Percentiles rank a stretch among this genome's conserved stretches.
Evolutionary conservation across 495 filamentous ascomycete genomes (phyloP).

Genomic region (Wilcoxina mikolae): DNA sequence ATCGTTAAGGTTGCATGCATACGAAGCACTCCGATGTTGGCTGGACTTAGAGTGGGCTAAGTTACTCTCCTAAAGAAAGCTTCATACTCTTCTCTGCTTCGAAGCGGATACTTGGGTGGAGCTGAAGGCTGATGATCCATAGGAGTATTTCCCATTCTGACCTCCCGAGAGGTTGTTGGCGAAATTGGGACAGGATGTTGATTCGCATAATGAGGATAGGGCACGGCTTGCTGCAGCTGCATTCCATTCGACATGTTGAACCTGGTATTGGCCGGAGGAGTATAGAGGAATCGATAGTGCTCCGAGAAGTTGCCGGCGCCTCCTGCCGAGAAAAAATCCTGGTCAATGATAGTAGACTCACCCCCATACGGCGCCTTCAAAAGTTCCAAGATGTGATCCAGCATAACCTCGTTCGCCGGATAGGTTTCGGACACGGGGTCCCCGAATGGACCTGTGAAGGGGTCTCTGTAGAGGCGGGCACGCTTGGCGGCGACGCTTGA

Average conservation of each 20-base stretch:
- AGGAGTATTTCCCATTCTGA: background rate
- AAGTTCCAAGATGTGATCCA: constrained; percentile 8
- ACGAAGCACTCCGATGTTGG: too few species aligned
- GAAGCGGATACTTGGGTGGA: background rate
- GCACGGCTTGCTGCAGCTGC: too few species aligned
- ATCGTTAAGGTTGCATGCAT: too few species aligned
- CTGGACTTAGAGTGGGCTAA: too few species aligned
- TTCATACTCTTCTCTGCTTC: constrained; percentile 21
- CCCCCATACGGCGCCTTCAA: constrained; percentile 10
- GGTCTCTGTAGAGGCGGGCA: background rate
- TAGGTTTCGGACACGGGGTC: background rate
- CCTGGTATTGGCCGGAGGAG: background rate
- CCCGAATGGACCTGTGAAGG: background rate
- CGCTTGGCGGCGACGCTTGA: background rate
- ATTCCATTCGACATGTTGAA: too few species aligned
- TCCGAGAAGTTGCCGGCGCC: constrained; percentile 1
- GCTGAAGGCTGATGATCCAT: background rate
- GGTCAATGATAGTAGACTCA: background rate
- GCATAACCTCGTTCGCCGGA: constrained; percentile 2
- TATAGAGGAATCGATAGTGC: background rate
- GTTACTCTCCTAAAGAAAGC: constrained; percentile 21
- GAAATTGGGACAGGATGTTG: background rate
- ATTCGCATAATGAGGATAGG: background rate
- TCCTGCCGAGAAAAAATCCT: constrained; percentile 16
- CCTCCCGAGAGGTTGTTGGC: background rate